A percentile compares a stretch with the other conserved stretches of the same genome.
Evolutionary conservation across 202 grass and related monocot species (phyloP).

Genomic region (Setaria italica): DNA sequence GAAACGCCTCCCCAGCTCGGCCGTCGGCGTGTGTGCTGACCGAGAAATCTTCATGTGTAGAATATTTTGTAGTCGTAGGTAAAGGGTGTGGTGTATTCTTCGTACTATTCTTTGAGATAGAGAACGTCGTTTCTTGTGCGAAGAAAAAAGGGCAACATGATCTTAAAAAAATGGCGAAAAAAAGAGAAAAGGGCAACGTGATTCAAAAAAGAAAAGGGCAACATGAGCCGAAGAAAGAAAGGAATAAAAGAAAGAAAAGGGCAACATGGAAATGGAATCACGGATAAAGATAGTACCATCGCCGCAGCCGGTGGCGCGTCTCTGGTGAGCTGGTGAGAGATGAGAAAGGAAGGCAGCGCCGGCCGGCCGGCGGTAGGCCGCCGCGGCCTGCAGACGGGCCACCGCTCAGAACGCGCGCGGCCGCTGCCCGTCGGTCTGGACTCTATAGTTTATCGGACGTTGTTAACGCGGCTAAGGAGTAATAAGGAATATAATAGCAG

Average conservation of each 20-base stretch:
- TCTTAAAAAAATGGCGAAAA: no score
- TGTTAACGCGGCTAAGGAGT: conserved; percentile 23
- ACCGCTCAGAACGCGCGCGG: no score
- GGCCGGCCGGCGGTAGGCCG: no score
- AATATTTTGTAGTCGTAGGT: no score
- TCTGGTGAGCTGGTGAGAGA: no score
- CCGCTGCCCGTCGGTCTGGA: not conserved
- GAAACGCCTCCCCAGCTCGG: not conserved
- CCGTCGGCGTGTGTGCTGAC: not conserved
- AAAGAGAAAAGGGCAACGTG: not conserved
- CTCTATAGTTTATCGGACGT: not conserved
- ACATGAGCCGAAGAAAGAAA: no score
- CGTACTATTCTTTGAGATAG: not conserved
- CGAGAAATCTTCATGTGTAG: not conserved
- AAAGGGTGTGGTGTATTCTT: no score
- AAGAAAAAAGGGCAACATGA: not conserved
- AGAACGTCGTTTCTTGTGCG: not conserved
- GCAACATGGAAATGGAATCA: not conserved
- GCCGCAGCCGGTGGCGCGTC: not conserved
- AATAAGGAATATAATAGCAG: no score
- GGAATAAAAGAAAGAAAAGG: not conserved
- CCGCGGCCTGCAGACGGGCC: no score
- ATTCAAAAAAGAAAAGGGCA: no score
- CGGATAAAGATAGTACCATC: not conserved
- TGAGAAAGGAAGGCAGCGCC: no score